Evolutionary conservation across 78 protist species (phyloP), one percentile per base, ranked within the genome.

Genomic region (Acrasis kona): DNA sequence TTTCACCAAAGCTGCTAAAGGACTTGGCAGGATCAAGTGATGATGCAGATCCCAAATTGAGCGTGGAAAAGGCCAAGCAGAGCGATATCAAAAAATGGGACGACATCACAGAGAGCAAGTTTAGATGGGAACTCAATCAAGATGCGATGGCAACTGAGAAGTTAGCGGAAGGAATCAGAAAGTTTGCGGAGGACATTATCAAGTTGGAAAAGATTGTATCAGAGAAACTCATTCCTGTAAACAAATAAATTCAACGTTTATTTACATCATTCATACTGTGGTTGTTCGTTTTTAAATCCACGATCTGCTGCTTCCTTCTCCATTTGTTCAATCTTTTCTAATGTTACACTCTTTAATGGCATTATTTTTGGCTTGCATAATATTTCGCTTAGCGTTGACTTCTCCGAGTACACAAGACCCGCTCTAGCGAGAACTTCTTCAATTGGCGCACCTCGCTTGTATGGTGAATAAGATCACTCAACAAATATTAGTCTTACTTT

Each of bases 61-160:
- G n/a, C 84, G 61, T 2, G n/a, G 83, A 65, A 82, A 41, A 38
- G 70, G 65, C 92, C 80, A 57, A 68, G 12, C 7, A 65, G 74
- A 37, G 0, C 70, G 86, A 0, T 19, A 40, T 41, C 28, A 39
- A 61, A 36, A 41, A 84, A 87, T 9, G 72, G 34, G 5, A 36
- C n/a, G 61, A 9, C 10, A 3, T 92, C 35, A 58, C 39, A 41
- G 92, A 92, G 83, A 58, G 37, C 70, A 0, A 0, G 39, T 91
- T 92, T 88, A 79, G 81, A 57, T 93, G 64, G 74, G 75, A 72
- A 70, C 70, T 87, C 70, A 90, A 84, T 68, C 81, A 91, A 70
- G 88, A 94, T 71, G 85, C 75, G 32, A 94, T 94, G 98, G 97
- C 97, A 9, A 85, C 92, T 7, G 91, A 87, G 76, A 93, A 94